A percentile compares a stretch with the other conserved stretches of the same genome.
Evolutionary conservation across 2,329 filamentous ascomycete genomes (phyloP).

Genomic region (Biscogniauxia sp.): DNA sequence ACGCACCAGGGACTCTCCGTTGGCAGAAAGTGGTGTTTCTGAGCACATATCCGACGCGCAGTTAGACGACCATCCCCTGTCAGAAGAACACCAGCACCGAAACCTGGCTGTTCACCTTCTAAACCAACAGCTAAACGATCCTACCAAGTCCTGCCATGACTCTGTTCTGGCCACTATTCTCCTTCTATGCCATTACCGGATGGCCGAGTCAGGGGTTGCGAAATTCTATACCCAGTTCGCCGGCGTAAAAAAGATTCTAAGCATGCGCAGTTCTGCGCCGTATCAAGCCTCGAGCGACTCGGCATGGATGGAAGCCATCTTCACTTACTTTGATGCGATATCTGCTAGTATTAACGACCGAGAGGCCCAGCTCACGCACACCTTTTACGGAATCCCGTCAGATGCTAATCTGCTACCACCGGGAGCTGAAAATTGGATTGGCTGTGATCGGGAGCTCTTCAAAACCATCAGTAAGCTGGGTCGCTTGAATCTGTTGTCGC

Average conservation of each 20-base stretch:
- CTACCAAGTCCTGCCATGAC: slow-evolving; percentile 73
- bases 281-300: slow-evolving; percentile 63
- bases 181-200: slow-evolving; percentile 86
- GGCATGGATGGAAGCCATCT: slow-evolving; percentile 88
- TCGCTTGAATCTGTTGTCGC: slow-evolving; percentile 78
- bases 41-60: slow-evolving; percentile 47
- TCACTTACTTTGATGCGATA: slow-evolving; percentile 93
- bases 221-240: slow-evolving; percentile 93
- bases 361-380: slow-evolving; percentile 73
- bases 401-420: slow-evolving; percentile 51
- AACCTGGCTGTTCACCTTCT: slow-evolving; percentile 76
- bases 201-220: slow-evolving; percentile 88
- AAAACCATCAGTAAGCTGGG: slow-evolving; percentile 81
- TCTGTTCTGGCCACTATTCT: slow-evolving; percentile 85
- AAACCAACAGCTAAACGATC: slow-evolving; percentile 80
- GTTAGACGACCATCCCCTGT: slow-evolving; percentile 62
- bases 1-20: slow-evolving; percentile 50
- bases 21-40: slow-evolving; percentile 45
- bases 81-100: slow-evolving; percentile 82
- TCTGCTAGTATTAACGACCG: slow-evolving; percentile 89
- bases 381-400: slow-evolving; percentile 56
- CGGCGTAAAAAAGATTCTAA: slow-evolving; percentile 85
- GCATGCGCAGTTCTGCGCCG: slow-evolving; percentile 61
- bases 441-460: slow-evolving; percentile 85
- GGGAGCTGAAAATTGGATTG: slow-evolving; percentile 79